A percentile compares a stretch with the other conserved stretches of the same genome.
Conservation (phyloP, 768 basidiomycete species). For the Naematelia encephala region DNA sequence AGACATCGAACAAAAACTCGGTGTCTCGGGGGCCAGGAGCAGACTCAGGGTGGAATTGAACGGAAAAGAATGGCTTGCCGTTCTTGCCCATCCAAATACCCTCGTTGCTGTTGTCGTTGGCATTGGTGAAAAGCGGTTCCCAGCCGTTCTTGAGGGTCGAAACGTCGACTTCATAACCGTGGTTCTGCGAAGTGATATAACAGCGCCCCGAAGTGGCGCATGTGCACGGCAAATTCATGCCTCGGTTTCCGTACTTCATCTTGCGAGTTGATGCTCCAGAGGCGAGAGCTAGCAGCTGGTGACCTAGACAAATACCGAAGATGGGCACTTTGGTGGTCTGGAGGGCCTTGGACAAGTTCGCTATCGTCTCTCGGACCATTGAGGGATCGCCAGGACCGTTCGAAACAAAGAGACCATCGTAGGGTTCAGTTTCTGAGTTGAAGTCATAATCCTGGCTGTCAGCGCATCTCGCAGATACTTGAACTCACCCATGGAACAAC, state of each 20-base stretch:
- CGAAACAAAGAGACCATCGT: constrained; percentile 92
- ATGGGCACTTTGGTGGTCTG: constrained; percentile 62
- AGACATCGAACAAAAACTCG: constrained; percentile 97
- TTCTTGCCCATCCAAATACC: constrained; percentile 83
- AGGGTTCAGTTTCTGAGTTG: constrained; percentile 66
- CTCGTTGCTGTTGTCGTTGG: constrained; percentile 96
- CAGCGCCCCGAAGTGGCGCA: constrained; percentile 89
- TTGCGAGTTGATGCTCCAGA: constrained; percentile 92
- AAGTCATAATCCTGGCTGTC: constrained; percentile 70
- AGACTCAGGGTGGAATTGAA: constrained; percentile 98
- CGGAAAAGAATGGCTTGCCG: constrained; percentile 89
- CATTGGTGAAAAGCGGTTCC: constrained; percentile 92
- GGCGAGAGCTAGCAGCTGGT: constrained; percentile 92
- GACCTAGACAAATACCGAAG: constrained; percentile 97
- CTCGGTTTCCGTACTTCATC: constrained; percentile 99
- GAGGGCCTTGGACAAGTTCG: constrained; percentile 66
- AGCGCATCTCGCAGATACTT: constrained; percentile 1
- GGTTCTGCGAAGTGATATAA: constrained; percentile 99
- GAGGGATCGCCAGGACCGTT: constrained; percentile 98
- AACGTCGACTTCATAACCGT: constrained; percentile 92
- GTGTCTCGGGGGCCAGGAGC: constrained; percentile 96
- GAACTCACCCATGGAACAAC: constrained; percentile 78
- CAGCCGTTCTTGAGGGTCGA: constrained; percentile 73
- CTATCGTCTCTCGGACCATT: constrained; percentile 69
- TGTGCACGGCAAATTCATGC: constrained; percentile 97